These are phyloP conservation scores for Xylariaceae sp. DNA, from an alignment of 2,329 filamentous ascomycete species.

Conservation along the genomic window DNA sequence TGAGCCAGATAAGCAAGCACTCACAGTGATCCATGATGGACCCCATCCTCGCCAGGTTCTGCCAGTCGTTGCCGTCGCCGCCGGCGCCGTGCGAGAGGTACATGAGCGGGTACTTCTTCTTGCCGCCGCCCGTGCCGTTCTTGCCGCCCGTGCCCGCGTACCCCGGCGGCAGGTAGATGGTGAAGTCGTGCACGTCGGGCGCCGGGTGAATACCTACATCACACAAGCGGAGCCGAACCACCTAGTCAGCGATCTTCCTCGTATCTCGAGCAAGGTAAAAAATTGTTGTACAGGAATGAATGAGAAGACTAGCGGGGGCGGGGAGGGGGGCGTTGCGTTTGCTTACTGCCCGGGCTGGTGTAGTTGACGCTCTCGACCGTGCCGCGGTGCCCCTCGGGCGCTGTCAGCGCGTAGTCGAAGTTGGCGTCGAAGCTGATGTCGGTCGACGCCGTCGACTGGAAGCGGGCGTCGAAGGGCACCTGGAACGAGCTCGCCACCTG, in stretches of 20 bases:
- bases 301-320: too few relatives aligned
- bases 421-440: constrained; percentile 10
- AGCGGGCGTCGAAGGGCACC: constrained; percentile 19
- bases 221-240: too few relatives aligned
- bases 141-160: constrained; percentile 11
- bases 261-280: too few relatives aligned
- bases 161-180: constrained; percentile 20
- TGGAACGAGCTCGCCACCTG: constrained; percentile 21
- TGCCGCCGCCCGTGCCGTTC: too few relatives aligned
- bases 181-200: constrained; percentile 20
- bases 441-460: constrained; percentile 17
- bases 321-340: too few relatives aligned
- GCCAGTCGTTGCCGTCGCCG: constrained; percentile 24
- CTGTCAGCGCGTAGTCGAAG: constrained; percentile 18
- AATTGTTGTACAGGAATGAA: too few relatives aligned
- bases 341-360: constrained; percentile 22
- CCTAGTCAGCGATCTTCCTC: too few relatives aligned
- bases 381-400: constrained; percentile 13
- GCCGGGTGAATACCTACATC: constrained; percentile 21
- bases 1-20: too few relatives aligned
- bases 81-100: constrained; percentile 23
- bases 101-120: constrained; percentile 21
- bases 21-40: constrained; percentile 23
- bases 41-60: constrained; percentile 20
- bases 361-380: constrained; percentile 21